A percentile compares a stretch with the other conserved stretches of the same genome.
phyloP scores from a whole-genome alignment of 2,329 filamentous ascomycete species.

The Decorospora gaudefroyi region DNA sequence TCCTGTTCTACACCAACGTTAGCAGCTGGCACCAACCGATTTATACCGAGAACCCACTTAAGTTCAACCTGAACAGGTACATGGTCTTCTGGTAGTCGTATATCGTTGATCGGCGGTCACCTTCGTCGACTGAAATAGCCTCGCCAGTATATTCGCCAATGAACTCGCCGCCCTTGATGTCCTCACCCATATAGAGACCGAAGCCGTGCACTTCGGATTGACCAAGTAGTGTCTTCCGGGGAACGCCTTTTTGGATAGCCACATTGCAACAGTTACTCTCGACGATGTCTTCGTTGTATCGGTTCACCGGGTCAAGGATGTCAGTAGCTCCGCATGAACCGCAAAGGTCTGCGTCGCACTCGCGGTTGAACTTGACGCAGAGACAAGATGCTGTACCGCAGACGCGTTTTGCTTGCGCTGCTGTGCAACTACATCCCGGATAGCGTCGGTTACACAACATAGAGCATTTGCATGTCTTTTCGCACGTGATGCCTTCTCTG shows the following conservation, averaged over 20 bases:
- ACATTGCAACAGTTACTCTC: conserved; percentile 72
- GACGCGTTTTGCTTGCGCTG: conserved; percentile 45
- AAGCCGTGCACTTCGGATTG: conserved; percentile 75
- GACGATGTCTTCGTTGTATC: conserved; percentile 62
- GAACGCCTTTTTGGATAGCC: conserved; percentile 67
- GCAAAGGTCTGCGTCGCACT: conserved; percentile 80
- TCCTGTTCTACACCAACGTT: conserved; percentile 48
- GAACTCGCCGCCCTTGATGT: conserved; percentile 70
- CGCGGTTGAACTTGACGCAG: conserved; percentile 72
- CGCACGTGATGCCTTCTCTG: conserved; percentile 65
- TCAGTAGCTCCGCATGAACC: conserved; percentile 69
- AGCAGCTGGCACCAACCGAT: conserved; percentile 1
- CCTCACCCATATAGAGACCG: conserved; percentile 72
- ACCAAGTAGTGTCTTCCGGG: conserved; percentile 70
- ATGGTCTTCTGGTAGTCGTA: conserved; percentile 65
- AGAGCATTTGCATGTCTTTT: conserved; percentile 72
- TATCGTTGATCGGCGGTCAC: conserved; percentile 69
- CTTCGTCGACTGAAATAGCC: conserved; percentile 70
- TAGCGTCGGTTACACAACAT: conserved; percentile 60
- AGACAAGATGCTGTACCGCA: conserved; percentile 60
- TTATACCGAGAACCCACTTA: conserved; percentile 32
- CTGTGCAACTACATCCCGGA: conserved; percentile 49
- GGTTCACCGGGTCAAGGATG: conserved; percentile 70
- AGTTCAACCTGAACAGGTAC: conserved; percentile 63
- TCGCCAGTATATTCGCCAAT: conserved; percentile 83